Conservation (phyloP, 345 rosid species). For the Xanthoceras sorbifolium region DNA sequence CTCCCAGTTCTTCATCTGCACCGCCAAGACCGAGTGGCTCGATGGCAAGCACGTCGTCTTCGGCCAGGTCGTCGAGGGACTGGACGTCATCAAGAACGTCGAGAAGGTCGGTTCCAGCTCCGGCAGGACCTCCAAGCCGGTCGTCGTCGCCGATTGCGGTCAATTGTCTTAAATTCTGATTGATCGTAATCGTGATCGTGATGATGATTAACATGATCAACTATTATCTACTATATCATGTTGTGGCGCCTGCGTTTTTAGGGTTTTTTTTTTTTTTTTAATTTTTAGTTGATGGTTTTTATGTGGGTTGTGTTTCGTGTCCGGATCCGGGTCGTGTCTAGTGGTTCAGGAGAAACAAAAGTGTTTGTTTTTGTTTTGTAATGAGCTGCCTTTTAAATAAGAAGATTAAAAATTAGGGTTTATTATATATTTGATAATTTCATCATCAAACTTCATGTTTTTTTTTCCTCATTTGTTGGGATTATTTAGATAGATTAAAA, state of each 20-base stretch:
- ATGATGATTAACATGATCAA: too few species aligned
- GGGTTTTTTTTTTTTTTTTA: background rate
- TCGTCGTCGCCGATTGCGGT: slow-evolving; percentile 59
- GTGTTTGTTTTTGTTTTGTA: slow-evolving; percentile 6
- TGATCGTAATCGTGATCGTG: background rate
- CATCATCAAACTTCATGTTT: background rate
- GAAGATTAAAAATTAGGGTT: slow-evolving; percentile 8
- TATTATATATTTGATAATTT: background rate
- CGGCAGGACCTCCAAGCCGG: slow-evolving; percentile 62
- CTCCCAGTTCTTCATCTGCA: slow-evolving; percentile 77
- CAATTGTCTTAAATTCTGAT: slow-evolving; percentile 42
- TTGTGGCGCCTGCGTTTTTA: background rate
- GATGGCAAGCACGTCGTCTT: slow-evolving; percentile 86
- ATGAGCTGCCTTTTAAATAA: slow-evolving; percentile 33
- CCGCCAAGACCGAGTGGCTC: slow-evolving; percentile 69
- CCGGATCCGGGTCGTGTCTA: slow-evolving; percentile 9
- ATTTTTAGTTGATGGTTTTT: background rate
- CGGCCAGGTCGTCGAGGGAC: slow-evolving; percentile 64
- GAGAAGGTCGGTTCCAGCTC: slow-evolving; percentile 71
- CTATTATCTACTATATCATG: background rate
- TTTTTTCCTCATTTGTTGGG: too few species aligned
- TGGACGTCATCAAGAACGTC: slow-evolving; percentile 54
- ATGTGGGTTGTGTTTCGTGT: background rate
- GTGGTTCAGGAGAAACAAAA: slow-evolving; percentile 3
- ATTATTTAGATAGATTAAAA: too few species aligned